Base-by-base conservation (phyloP, 2,329 filamentous ascomycete species). In the Coniella lustricola region DNA sequence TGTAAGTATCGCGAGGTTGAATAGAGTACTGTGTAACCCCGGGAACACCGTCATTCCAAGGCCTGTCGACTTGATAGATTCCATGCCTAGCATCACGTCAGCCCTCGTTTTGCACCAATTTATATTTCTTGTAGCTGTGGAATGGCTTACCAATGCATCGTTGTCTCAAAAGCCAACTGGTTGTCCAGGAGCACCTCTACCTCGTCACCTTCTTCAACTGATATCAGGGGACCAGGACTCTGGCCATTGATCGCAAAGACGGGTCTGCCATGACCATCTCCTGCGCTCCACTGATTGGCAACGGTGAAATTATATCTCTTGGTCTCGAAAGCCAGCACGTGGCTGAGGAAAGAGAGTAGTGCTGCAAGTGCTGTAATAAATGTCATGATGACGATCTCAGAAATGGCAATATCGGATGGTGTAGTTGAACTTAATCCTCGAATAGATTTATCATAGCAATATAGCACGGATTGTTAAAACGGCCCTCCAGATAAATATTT, bases 21-120 rank as follows among this genome's bases (percentile, higher is more conserved):
- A 53, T 54, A 3, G 53, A 47, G 37, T 51, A 55, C 41, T 55
- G 53, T 8, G 53, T 55, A n/a, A 55, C 53, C 10, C 53, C 53
- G 7, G 53, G 51, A 14, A 55, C 53, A 17, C 53, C 53, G 14
- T 55, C 53, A n/a, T 51, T 51, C 53, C 53, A 55, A 1, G 53
- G 53, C 25, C 44, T 45, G 34, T 55, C 49, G 22, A 55, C 38
- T n/a, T 55, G 53, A 17, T 55, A 55, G 33, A 55, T 48, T 4
- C 53, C 53, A 35, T 55, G 53, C 53, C 53, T 34, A n/a, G n/a
- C n/a, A n/a, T n/a, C n/a, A n/a, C n/a, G n/a, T n/a, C n/a, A n/a
- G n/a, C n/a, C n/a, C n/a, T n/a, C n/a, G n/a, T n/a, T n/a, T n/a
- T n/a, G n/a, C n/a, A n/a, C n/a, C n/a, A n/a, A n/a, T n/a, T n/a